These are phyloP conservation scores for Fusarium begoniae DNA, from an alignment of 2,329 filamentous ascomycete species.

Conservation along the genomic window DNA sequence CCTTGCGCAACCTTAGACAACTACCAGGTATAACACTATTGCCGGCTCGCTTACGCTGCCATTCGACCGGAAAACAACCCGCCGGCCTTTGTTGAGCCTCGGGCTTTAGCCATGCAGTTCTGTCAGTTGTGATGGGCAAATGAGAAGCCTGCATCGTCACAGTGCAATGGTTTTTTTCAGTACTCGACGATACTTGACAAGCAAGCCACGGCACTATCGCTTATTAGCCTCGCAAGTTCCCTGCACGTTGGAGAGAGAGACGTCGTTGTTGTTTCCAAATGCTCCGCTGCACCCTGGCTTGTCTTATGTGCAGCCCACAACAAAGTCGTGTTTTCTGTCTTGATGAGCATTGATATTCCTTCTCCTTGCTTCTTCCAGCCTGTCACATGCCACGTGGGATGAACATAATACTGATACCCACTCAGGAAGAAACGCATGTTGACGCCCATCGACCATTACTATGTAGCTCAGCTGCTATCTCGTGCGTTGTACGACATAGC, in stretches of 20 bases:
- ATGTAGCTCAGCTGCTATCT: not conserved
- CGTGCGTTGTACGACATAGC: not conserved
- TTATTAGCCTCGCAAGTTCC: slow-evolving; percentile 33
- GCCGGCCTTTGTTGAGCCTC: slow-evolving; percentile 11
- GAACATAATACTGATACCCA: slow-evolving; percentile 22
- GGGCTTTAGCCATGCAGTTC: slow-evolving; percentile 25
- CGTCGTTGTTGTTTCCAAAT: not conserved
- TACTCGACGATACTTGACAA: slow-evolving; percentile 38
- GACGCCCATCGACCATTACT: slow-evolving; percentile 20
- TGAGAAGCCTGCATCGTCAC: slow-evolving; percentile 30
- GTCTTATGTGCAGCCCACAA: not conserved
- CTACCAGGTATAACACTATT: not conserved
- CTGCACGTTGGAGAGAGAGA: slow-evolving; percentile 11
- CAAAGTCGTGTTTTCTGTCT: not conserved
- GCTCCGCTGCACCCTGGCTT: not conserved
- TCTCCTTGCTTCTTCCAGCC: slow-evolving; percentile 24
- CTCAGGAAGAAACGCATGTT: slow-evolving; percentile 11
- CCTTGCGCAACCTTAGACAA: not conserved
- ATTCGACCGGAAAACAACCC: slow-evolving; percentile 21
- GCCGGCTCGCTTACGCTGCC: slow-evolving; percentile 8
- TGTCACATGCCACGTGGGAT: slow-evolving; percentile 41
- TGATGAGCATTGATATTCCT: slow-evolving; percentile 8
- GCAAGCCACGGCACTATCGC: slow-evolving; percentile 32
- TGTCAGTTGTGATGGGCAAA: slow-evolving; percentile 38
- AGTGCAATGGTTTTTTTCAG: slow-evolving; percentile 38